A percentile compares a stretch with the other conserved stretches of the same genome.
These are phyloP conservation scores for Trichoderma pleuroti DNA, from an alignment of 2,329 filamentous ascomycete genomes.

Conservation along the genomic window DNA sequence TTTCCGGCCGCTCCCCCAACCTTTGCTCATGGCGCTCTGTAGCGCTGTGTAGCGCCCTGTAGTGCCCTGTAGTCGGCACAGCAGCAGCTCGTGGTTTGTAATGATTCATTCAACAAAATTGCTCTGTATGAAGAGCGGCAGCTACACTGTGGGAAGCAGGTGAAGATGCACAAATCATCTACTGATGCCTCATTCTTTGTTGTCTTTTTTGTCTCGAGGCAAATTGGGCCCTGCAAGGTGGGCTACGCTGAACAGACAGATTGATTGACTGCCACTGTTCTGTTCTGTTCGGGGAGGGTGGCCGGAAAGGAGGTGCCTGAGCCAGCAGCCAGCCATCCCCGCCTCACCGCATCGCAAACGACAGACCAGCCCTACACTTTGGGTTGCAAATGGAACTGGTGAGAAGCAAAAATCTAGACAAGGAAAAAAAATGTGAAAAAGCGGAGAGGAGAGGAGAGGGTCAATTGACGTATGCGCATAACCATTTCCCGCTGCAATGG, in stretches of 20 bases:
- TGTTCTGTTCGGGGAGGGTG: not conserved
- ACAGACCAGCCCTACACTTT: not conserved
- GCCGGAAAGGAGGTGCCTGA: conserved; percentile 2
- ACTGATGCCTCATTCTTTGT: not conserved
- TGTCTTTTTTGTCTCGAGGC: not conserved
- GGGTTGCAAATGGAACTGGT: not conserved
- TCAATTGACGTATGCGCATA: conserved; percentile 14
- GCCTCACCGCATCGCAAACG: not conserved
- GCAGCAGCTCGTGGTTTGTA: not conserved
- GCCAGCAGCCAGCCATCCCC: not conserved
- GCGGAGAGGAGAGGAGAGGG: conserved; percentile 12
- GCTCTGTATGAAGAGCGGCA: not conserved
- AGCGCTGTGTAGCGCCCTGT: not conserved
- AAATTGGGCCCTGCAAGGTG: not conserved
- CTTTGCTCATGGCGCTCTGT: not conserved
- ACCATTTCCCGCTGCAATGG: not conserved
- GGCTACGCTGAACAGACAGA: not conserved
- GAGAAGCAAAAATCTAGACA: not conserved
- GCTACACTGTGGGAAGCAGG: not conserved
- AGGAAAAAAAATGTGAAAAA: not conserved
- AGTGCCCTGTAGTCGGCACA: not conserved
- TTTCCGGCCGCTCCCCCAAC: conserved; percentile 5
- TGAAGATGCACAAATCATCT: not conserved
- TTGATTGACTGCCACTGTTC: not conserved
- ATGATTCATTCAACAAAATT: not conserved